phyloP scores from a whole-genome alignment of 2,329 filamentous ascomycete genomes.

The Claviceps purpurea region DNA sequence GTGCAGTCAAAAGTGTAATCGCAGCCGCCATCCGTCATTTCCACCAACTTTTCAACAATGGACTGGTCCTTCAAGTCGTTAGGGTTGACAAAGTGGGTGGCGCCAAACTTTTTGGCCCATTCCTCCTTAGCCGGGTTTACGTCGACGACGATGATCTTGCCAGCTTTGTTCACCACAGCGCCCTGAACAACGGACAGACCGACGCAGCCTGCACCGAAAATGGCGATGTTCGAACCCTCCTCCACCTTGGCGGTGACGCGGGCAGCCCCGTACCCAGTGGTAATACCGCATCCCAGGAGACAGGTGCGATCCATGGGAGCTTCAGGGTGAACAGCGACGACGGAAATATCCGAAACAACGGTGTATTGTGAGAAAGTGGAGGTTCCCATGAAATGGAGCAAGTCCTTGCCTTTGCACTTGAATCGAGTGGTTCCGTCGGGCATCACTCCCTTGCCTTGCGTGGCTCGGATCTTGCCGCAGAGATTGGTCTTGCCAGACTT shows the following conservation, averaged over 20 bases:
- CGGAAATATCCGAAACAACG: conserved; percentile 95
- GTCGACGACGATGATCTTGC: conserved; percentile 59
- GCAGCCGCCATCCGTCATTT: conserved; percentile 95
- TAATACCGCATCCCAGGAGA: conserved; percentile 94
- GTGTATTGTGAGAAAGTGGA: conserved; percentile 99
- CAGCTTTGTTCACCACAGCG: conserved; percentile 69
- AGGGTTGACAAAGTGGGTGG: conserved; percentile 94
- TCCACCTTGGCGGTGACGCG: conserved; percentile 87
- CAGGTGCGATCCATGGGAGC: conserved; percentile 95
- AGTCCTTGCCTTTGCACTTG: conserved; percentile 84
- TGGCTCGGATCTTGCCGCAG: conserved; percentile 95
- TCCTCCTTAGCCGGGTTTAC: conserved; percentile 83
- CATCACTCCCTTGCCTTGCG: conserved; percentile 93
- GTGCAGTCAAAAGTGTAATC: conserved; percentile 99
- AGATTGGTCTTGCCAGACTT: conserved; percentile 98
- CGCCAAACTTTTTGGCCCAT: conserved; percentile 90
- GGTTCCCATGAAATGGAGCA: conserved; percentile 98
- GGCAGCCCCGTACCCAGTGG: conserved; percentile 92
- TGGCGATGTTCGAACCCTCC: conserved; percentile 73
- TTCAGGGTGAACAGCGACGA: conserved; percentile 80
- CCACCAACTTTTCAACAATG: conserved; percentile 83
- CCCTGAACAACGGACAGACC: conserved; percentile 93
- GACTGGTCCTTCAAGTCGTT: conserved; percentile 63
- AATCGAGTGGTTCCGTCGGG: conserved; percentile 93
- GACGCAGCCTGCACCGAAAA: conserved; percentile 94